Base-by-base conservation (phyloP, 2,329 filamentous ascomycete genomes). In the Myriosclerotinia duriaeana region DNA sequence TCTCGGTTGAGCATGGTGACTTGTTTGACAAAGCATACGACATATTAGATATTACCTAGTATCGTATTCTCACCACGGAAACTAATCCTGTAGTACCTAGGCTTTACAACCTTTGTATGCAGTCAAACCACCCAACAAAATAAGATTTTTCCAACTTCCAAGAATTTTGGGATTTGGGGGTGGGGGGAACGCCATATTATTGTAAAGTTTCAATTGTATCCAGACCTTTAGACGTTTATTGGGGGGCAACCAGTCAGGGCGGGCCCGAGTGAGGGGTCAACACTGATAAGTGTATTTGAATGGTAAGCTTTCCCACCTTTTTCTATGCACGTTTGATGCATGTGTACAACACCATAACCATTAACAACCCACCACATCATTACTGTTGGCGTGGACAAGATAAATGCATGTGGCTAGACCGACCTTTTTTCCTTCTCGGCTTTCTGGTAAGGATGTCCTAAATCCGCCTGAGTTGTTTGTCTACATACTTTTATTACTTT, bases 321-420 rank as follows among this genome's bases (percentile, higher is more conserved):
- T 54, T 20, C 48, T 15, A 62, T 63, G 55, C 56, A 62, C 64
- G 48, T 44, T 66, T 54, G 40, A 66, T 66, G 64, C 64, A 66
- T 66, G 64, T 53, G 48, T 66, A 52, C 64, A 60, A 62, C 64
- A 53, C 64, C 38, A 53, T 64, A 67, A 64, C 65, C 65, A 67
- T 64, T 67, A 26, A 64, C 65, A 64, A 40, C 65, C 65, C 53
- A 67, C 46, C 65, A 67, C 65, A 67, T 67, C 65, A 67, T 64
- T 50, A 17, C 34, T 66, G 65, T 58, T 67, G 64, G 64, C 64
- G 64, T 66, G 65, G 56, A 64, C 40, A 12, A 30, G 53, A 22
- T 46, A 56, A 44, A 46, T 46, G 5, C 44, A 64, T 52, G 65
- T 63, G 48, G 59, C 58, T 48, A 55, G 59, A 66, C 36, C 65